phyloP scores from a whole-genome alignment of 345 rosid species.

The Reutealis trisperma region DNA sequence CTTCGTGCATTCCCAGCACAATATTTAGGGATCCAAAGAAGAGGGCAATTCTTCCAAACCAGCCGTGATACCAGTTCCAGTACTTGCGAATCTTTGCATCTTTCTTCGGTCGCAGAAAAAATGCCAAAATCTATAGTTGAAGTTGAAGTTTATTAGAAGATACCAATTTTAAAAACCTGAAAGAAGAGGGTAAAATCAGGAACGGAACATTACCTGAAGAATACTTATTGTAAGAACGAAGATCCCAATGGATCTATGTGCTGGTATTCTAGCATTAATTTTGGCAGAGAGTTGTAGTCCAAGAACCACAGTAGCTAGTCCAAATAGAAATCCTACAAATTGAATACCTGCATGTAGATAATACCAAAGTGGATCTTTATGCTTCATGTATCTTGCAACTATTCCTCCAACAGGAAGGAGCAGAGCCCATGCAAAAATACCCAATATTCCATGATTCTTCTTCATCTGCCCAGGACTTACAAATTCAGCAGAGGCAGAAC shows the following conservation, averaged over 20 bases:
- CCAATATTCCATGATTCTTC: conserved; percentile 75
- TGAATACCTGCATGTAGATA: conserved; percentile 71
- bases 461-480: conserved; percentile 43
- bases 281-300: conserved; percentile 64
- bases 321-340: conserved; percentile 66
- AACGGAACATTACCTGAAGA: conserved; percentile 62
- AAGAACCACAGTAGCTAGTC: conserved; percentile 58
- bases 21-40: conserved; percentile 78
- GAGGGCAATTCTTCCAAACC: conserved; percentile 78
- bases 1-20: conserved; percentile 66
- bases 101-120: conserved; percentile 72
- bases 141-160: conserved; percentile 1
- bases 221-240: conserved; percentile 61
- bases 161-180: not conserved
- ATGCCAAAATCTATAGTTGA: conserved; percentile 59
- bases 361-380: conserved; percentile 86
- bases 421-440: conserved; percentile 72
- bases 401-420: conserved; percentile 80
- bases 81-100: conserved; percentile 66
- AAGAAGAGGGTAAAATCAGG: conserved; percentile 8
- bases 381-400: conserved; percentile 73
- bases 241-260: conserved; percentile 88
- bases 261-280: conserved; percentile 49
- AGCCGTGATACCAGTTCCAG: conserved; percentile 91
- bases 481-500: conserved; percentile 37